Base-by-base conservation (phyloP, 768 basidiomycete genomes). In the Podaxis sp. region DNA sequence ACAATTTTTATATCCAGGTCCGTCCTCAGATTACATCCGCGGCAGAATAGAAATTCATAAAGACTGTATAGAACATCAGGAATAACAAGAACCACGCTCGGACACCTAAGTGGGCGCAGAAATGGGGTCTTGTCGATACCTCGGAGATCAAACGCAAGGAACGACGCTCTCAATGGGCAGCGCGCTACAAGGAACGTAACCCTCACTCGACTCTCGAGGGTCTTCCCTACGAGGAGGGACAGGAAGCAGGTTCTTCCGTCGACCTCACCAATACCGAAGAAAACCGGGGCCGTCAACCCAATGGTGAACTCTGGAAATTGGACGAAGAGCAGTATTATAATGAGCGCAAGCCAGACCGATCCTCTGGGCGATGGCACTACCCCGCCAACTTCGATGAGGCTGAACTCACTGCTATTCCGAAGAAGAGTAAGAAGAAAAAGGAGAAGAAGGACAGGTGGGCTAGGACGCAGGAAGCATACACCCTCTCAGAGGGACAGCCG, bases 91-190 rank as follows among this genome's bases (percentile, higher is more conserved):
- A 86, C 68, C 85, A 91, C 71, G 80, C 83, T 13, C 87, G 96
- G 49, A 97, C 96, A n/a, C 96, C 96, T 19, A 96, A 97, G 75
- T 98, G 96, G 96, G 90, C 89, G 0, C 81, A 91, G 74, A 85
- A 89, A 65, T 93, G 93, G 73, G 96, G 96, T 41, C 90, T 98
- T 50, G 86, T 98, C 65, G 87, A 94, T 72, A 88, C 85, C 24
- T 79, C 87, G 38, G 87, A 89, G 67, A 88, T 91, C 71, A 81
- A 85, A 67, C 90, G 94, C 70, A 88, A 90, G 59, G 83, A 89
- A 70, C 84, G 81, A 64, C 90, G 89, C 72, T 92, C 88, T 50
- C 90, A 93, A 66, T 98, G 96, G 96, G 90, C 93, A 11, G 78
- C 75, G 59, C 87, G 91, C 59, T 97, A 93, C 77, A 88, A 91